phyloP scores from a whole-genome alignment of 495 filamentous ascomycete genomes.

The Daldinia childiae region DNA sequence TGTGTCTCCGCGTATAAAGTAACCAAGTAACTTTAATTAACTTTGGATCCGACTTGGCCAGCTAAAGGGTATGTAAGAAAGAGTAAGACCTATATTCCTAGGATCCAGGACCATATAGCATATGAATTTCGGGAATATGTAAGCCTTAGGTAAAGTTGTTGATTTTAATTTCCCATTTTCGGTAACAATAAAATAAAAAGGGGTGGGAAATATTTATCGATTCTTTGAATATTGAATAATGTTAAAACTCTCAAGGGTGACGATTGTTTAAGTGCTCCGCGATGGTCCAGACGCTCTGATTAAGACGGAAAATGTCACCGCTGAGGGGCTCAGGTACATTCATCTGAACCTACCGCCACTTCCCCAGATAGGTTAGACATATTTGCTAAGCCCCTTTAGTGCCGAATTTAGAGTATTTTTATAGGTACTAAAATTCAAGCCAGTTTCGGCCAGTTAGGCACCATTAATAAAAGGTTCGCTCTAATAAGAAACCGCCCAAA shows the following conservation, averaged over 20 bases:
- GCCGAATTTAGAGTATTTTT: neutral
- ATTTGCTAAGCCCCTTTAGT: constrained; percentile 25
- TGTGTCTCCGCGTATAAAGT: neutral
- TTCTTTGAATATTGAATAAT: neutral
- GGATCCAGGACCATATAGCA: constrained; percentile 8
- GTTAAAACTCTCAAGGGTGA: constrained; percentile 10
- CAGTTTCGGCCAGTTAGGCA: neutral
- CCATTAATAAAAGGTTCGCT: neutral
- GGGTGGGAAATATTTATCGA: neutral
- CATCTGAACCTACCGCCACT: constrained; percentile 16
- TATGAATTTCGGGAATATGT: neutral
- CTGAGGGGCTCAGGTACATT: constrained; percentile 32
- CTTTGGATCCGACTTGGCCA: constrained; percentile 10
- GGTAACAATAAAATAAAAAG: neutral
- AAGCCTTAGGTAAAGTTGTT: neutral
- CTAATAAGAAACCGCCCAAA: neutral
- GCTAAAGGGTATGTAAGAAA: neutral
- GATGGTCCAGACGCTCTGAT: constrained; percentile 2
- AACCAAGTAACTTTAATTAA: neutral
- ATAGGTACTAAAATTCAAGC: neutral
- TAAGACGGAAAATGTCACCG: neutral
- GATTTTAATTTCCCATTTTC: constrained; percentile 8
- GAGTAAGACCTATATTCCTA: constrained; percentile 8
- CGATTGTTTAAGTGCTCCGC: constrained; percentile 2
- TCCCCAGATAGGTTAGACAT: constrained; percentile 18